Evolutionary conservation across 2,329 filamentous ascomycete genomes (phyloP).

Genomic region (Dothiorella sarmentorum): DNA sequence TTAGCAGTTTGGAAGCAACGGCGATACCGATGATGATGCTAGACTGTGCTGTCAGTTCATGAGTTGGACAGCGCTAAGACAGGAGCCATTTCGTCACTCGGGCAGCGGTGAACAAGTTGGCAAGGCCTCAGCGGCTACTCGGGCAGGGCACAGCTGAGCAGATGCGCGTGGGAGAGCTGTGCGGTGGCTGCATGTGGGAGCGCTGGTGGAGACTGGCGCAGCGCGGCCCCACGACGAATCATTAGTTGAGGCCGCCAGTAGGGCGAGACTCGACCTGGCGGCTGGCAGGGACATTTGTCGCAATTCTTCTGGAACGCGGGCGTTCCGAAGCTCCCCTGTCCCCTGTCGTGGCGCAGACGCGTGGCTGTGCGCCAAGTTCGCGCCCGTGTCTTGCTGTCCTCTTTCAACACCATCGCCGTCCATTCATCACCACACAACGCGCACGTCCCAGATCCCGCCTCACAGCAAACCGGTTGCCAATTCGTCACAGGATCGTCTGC

Average conservation of each 20-base stretch:
- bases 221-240: background rate
- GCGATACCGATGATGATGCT: background rate
- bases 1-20: slow-evolving; percentile 2
- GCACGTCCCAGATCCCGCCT: slow-evolving; percentile 3
- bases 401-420: slow-evolving; percentile 8
- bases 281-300: background rate
- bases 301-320: background rate
- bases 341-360: background rate
- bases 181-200: slow-evolving; percentile 1
- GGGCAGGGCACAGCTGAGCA: slow-evolving; percentile 1
- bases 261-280: background rate
- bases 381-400: slow-evolving; percentile 11
- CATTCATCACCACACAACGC: background rate
- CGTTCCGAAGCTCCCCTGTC: background rate
- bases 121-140: slow-evolving; percentile 2
- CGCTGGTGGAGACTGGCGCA: background rate
- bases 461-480: background rate
- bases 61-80: background rate
- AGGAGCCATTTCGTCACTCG: slow-evolving; percentile 7
- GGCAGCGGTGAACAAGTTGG: slow-evolving; percentile 13
- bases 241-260: background rate
- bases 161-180: slow-evolving; percentile 5
- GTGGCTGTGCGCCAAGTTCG: slow-evolving; percentile 5
- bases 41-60: background rate
- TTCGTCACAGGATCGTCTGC: background rate